phyloP scores from a whole-genome alignment of 2,329 filamentous ascomycete genomes.

The Trichoderma brevicompactum region DNA sequence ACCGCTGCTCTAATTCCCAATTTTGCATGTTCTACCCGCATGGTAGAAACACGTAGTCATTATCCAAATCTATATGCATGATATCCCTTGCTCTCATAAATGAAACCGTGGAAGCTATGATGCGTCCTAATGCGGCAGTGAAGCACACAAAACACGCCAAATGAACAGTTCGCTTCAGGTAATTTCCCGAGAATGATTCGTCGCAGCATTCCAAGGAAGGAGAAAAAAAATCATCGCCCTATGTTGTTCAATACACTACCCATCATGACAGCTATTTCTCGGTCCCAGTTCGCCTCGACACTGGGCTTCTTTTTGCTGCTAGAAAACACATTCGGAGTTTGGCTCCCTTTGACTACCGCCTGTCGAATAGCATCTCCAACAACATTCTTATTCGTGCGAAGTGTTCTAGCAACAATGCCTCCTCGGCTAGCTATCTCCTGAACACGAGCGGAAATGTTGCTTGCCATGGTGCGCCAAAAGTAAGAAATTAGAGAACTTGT shows the following conservation, averaged over 20 bases:
- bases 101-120: not conserved
- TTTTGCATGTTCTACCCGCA: not conserved
- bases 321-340: slow-evolving; percentile 62
- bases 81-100: not conserved
- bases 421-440: slow-evolving; percentile 84
- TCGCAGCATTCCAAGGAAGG: too few relatives aligned
- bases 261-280: slow-evolving; percentile 94
- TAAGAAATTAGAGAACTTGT: slow-evolving; percentile 85
- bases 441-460: slow-evolving; percentile 74
- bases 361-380: slow-evolving; percentile 80
- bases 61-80: not conserved
- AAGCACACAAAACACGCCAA: not conserved
- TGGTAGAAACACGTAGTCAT: not conserved
- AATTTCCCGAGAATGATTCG: too few relatives aligned
- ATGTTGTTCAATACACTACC: slow-evolving; percentile 72
- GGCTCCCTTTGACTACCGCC: slow-evolving; percentile 79
- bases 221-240: slow-evolving; percentile 41
- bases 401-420: slow-evolving; percentile 79
- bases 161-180: not conserved
- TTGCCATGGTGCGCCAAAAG: slow-evolving; percentile 90
- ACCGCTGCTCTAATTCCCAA: not conserved
- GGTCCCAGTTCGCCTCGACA: slow-evolving; percentile 70
- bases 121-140: too few relatives aligned
- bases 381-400: slow-evolving; percentile 73
- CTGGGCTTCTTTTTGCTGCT: slow-evolving; percentile 51